A percentile compares a stretch with the other conserved stretches of the same genome.
Evolutionary conservation across 805 yeast species (phyloP).

Genomic region (Cyberlindnera saturnus): DNA sequence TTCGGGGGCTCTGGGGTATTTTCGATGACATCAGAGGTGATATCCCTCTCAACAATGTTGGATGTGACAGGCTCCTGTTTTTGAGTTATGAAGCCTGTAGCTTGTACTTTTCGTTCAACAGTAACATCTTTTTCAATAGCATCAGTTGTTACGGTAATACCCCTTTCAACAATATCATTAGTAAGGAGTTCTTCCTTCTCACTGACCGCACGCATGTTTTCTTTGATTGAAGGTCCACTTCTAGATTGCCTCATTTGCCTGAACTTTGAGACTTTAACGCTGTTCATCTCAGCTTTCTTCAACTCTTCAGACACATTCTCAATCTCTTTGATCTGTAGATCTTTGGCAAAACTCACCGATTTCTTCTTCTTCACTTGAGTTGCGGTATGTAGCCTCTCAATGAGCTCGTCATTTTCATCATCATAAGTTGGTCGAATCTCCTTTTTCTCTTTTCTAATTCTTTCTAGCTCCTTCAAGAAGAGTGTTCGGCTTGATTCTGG

Average conservation of each 20-base stretch:
- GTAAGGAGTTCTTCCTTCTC: not conserved
- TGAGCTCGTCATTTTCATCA: constrained; percentile 6
- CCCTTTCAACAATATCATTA: constrained; percentile 5
- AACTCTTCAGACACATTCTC: constrained; percentile 49
- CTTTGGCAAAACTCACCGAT: constrained; percentile 46
- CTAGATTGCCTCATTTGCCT: constrained; percentile 8
- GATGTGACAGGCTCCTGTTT: not conserved
- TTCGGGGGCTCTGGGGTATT: constrained; percentile 1
- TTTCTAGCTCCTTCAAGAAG: constrained; percentile 18
- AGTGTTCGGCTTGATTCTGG: constrained; percentile 17
- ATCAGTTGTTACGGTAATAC: not conserved
- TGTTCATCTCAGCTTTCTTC: constrained; percentile 22
- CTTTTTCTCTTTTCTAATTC: constrained; percentile 13
- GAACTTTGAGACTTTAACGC: constrained; percentile 16
- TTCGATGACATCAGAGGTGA: constrained; percentile 5
- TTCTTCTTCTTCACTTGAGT: constrained; percentile 26
- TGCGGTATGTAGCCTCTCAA: not conserved
- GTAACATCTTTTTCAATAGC: too few species aligned
- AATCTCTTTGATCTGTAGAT: constrained; percentile 52
- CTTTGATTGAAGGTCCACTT: too few species aligned
- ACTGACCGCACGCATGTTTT: not conserved
- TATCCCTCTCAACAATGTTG: constrained; percentile 8
- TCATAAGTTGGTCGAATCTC: constrained; percentile 13
- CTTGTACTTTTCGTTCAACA: too few species aligned
- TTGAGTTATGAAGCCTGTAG: not conserved